Conservation (phyloP, 805 yeast genomes). For the Candida palmyrensis region DNA sequence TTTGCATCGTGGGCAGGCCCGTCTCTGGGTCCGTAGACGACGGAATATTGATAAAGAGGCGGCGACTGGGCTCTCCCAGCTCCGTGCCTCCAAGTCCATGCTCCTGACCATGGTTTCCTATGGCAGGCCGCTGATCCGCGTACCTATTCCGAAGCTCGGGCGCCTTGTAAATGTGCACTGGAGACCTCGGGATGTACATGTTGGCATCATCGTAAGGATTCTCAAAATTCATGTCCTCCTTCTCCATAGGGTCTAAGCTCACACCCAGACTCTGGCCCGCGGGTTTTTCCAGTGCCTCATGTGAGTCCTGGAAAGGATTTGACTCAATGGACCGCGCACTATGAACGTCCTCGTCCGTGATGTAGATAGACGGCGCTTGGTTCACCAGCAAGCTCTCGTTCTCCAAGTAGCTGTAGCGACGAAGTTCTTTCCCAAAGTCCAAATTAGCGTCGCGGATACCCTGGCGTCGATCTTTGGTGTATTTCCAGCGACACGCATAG, state of each 20-base stretch:
- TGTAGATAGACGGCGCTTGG: slow-evolving; percentile 5
- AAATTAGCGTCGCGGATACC: slow-evolving; percentile 19
- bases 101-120: no score
- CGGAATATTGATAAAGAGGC: not conserved
- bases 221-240: no score
- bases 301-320: no score
- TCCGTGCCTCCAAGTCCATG: no score
- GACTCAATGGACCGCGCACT: no score
- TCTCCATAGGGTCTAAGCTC: no score
- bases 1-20: not conserved
- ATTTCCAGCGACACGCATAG: slow-evolving; percentile 45
- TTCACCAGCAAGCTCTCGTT: slow-evolving; percentile 4
- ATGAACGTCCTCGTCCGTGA: no score
- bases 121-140: not conserved
- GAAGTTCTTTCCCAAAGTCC: not conserved
- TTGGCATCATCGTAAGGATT: no score
- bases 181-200: slow-evolving; percentile 30
- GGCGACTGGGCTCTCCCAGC: no score
- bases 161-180: slow-evolving; percentile 17
- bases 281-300: no score
- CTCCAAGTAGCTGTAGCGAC: slow-evolving; percentile 1
- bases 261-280: no score
- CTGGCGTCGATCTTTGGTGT: slow-evolving; percentile 21
- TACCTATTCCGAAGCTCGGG: not conserved
- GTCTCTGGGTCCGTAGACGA: not conserved